Percentiles rank a stretch among this genome's conserved stretches.
These are phyloP conservation scores for Aureobasidium sp. DNA, from an alignment of 2,329 filamentous ascomycete species.

Conservation along the genomic window DNA sequence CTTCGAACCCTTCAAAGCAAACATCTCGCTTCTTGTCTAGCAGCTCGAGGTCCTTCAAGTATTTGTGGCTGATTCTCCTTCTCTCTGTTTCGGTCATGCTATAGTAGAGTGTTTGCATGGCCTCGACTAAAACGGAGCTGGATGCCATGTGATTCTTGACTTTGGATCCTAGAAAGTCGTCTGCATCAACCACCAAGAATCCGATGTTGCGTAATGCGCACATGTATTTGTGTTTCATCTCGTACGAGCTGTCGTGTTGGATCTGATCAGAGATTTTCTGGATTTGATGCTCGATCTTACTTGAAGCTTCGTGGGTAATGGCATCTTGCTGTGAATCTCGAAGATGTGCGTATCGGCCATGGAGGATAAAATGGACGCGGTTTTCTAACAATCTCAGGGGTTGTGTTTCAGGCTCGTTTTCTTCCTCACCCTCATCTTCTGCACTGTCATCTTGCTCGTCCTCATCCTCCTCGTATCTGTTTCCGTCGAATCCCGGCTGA, in stretches of 20 bases:
- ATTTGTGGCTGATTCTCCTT: background rate
- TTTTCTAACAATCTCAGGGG: background rate
- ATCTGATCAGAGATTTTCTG: background rate
- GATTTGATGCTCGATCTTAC: background rate
- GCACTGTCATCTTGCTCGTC: background rate
- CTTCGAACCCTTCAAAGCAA: background rate
- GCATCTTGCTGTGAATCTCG: background rate
- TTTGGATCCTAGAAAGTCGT: background rate
- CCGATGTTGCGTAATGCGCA: background rate
- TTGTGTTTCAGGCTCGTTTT: background rate
- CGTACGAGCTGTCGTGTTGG: background rate
- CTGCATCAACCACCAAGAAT: background rate
- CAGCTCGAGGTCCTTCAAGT: background rate
- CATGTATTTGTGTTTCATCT: background rate
- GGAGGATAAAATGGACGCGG: background rate
- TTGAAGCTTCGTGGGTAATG: background rate
- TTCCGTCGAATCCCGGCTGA: background rate
- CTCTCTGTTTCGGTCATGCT: background rate
- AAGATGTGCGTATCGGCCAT: background rate
- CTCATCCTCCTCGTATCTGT: background rate
- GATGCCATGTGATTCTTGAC: background rate
- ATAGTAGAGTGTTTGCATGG: background rate
- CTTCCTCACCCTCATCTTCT: background rate
- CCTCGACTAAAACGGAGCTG: background rate
- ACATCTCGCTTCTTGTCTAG: background rate